Conservation (phyloP, 139 green algal genomes). For the Marvania coccoides region DNA sequence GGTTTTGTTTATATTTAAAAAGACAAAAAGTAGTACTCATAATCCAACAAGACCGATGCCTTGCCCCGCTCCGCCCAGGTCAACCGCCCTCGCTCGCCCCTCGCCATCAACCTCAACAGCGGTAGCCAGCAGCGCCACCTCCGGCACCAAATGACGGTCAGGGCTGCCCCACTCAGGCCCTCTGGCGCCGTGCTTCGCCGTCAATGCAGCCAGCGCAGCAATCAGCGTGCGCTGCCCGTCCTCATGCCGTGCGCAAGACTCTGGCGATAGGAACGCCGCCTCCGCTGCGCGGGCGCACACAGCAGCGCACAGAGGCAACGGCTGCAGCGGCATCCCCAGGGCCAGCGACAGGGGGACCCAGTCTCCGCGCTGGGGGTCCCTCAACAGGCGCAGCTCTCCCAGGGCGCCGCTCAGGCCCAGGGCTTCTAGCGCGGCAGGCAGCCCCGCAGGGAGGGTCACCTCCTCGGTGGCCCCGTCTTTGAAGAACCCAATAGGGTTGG, state of each 20-base stretch:
- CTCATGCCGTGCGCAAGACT: conserved; percentile 26
- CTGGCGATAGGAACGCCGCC: conserved; percentile 37
- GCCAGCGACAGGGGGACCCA: conserved; percentile 68
- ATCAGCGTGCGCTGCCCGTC: conserved; percentile 36
- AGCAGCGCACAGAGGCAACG: conserved; percentile 50
- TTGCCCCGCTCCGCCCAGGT: conserved; percentile 40
- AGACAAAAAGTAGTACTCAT: too few species aligned
- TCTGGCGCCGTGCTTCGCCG: conserved; percentile 31
- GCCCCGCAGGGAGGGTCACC: not conserved
- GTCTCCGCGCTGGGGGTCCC: too few species aligned
- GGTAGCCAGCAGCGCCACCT: conserved; percentile 43
- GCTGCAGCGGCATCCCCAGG: conserved; percentile 68
- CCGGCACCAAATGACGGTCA: conserved; percentile 13
- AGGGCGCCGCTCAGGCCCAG: conserved; percentile 34
- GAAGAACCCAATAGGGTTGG: not conserved
- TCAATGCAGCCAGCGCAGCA: conserved; percentile 32
- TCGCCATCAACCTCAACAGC: too few species aligned
- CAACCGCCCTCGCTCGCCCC: conserved; percentile 13
- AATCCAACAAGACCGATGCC: conserved; percentile 18
- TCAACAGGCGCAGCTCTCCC: conserved; percentile 41
- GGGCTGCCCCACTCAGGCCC: not conserved
- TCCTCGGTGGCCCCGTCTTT: not conserved
- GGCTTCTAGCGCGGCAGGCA: not conserved
- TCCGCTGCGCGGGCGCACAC: conserved; percentile 51
- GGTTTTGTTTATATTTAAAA: too few species aligned